Conservation (phyloP, 202 grass and related monocot species). For the Brachypodium distachyon region DNA sequence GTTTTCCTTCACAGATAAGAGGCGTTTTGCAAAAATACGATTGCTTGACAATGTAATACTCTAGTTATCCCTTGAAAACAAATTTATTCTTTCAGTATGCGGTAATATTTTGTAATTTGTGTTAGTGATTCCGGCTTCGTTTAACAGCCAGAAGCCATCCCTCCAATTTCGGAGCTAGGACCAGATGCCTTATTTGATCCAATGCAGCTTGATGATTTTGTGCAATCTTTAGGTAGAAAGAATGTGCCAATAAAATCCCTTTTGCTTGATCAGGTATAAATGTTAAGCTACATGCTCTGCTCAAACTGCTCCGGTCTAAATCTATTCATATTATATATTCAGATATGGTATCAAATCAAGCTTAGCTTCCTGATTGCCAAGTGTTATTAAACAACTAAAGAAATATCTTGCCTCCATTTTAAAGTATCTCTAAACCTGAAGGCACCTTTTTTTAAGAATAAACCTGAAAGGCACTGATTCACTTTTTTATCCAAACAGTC, state of each 20-base stretch:
- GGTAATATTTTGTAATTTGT: background rate
- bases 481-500: background rate
- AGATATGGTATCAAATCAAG: background rate
- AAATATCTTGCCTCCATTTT: background rate
- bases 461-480: background rate
- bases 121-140: background rate
- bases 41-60: slow-evolving; percentile 53
- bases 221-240: slow-evolving; percentile 48
- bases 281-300: background rate
- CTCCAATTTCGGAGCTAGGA: slow-evolving; percentile 76
- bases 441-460: background rate
- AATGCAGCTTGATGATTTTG: slow-evolving; percentile 44
- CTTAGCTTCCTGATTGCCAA: background rate
- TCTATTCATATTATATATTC: background rate
- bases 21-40: slow-evolving; percentile 70
- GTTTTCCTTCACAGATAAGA: slow-evolving; percentile 87
- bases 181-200: slow-evolving; percentile 66
- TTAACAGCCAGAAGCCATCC: slow-evolving; percentile 55
- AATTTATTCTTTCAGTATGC: background rate
- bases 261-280: slow-evolving; percentile 66
- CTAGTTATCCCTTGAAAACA: background rate
- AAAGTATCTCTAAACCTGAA: background rate
- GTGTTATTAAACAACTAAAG: background rate
- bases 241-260: slow-evolving; percentile 56
- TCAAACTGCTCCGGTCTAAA: background rate